A percentile compares a stretch with the other conserved stretches of the same genome.
Conservation (phyloP, 129 eudicot genomes). For the Chrysanthemum lavandulifolium region DNA sequence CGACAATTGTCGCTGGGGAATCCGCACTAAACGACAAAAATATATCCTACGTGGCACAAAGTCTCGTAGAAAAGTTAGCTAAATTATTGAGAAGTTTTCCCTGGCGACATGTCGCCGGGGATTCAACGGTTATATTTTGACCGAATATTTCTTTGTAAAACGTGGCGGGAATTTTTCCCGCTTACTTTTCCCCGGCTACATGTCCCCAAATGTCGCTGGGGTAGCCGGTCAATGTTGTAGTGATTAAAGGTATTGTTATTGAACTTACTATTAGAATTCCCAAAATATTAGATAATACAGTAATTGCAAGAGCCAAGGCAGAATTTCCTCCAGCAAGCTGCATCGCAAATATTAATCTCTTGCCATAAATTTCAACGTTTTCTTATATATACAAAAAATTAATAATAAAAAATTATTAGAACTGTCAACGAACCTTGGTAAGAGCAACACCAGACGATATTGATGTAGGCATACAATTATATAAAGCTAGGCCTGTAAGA, state of each 20-base stretch:
- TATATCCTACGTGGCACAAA: too few species aligned
- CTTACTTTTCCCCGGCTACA: too few species aligned
- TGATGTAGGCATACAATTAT: conserved; percentile 95
- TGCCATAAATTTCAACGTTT: conserved; percentile 22
- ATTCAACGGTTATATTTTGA: too few species aligned
- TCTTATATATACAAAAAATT: background rate
- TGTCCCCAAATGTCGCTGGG: too few species aligned
- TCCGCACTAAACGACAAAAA: too few species aligned
- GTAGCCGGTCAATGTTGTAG: too few species aligned
- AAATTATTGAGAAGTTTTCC: too few species aligned
- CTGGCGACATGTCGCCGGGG: too few species aligned
- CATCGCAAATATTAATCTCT: conserved; percentile 28
- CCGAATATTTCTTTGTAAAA: too few species aligned
- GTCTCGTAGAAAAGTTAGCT: too few species aligned
- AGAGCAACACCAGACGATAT: conserved; percentile 91
- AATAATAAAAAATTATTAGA: conserved; percentile 1
- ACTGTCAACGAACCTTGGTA: conserved; percentile 53
- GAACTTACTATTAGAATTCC: conserved; percentile 86
- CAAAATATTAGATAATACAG: conserved; percentile 68
- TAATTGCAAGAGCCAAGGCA: conserved; percentile 94
- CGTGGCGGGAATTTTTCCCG: too few species aligned
- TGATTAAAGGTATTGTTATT: conserved; percentile 7
- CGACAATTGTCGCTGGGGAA: too few species aligned
- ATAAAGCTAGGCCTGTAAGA: conserved; percentile 76
- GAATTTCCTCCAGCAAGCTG: conserved; percentile 96